Evolutionary conservation across 2,329 filamentous ascomycete species (phyloP), one percentile per base, ranked within the genome.

Genomic region (Sclerotiophoma versabilis): DNA sequence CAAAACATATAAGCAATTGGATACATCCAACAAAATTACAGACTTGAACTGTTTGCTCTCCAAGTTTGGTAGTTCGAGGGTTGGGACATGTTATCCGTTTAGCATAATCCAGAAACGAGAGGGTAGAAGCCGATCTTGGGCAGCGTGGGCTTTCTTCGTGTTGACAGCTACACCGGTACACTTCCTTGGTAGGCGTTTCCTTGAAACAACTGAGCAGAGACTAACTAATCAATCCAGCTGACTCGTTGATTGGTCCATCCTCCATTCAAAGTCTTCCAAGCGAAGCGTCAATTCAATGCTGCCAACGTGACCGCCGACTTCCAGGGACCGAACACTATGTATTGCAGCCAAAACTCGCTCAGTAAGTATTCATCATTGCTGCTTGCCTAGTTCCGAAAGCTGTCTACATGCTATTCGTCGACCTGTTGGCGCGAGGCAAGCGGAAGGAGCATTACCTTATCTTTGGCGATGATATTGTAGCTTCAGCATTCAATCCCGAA

Each of bases 21-120:
- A 71, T 10, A 71, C 69, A 2, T 63, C 66, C 0, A 43, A 72
- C 17, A 66, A 62, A 12, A 57, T 66, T 4, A 54, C 55, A 15
- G 69, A 72, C 42, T 23, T 71, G 15, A 66, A 65, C 33, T 46
- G 62, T 32, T 59, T 63, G 30, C 57, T 73, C 1, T 56, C 59
- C 33, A 70, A 68, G 36, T 70, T 62, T 38, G 70, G 69, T 11
- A 68, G 71, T 45, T 68, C 65, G 14, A 60, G 65, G 49, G 65
- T 71, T 10, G 69, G 69, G 5, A 73, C 69, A n/a, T 70, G 72
- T 43, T 69, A 64, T 11, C 70, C 70, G 0, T 70, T 70, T 56
- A 67, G 58, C 25, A 73, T 71, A 47, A 69, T 68, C 10, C 66
- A 66, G 34, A 72, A 71, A 37, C 34, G 48, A 27, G 33, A 54